Evolutionary conservation across 768 basidiomycete genomes (phyloP), one percentile per base, ranked within the genome.

Genomic region (Trametes sanguinea): DNA sequence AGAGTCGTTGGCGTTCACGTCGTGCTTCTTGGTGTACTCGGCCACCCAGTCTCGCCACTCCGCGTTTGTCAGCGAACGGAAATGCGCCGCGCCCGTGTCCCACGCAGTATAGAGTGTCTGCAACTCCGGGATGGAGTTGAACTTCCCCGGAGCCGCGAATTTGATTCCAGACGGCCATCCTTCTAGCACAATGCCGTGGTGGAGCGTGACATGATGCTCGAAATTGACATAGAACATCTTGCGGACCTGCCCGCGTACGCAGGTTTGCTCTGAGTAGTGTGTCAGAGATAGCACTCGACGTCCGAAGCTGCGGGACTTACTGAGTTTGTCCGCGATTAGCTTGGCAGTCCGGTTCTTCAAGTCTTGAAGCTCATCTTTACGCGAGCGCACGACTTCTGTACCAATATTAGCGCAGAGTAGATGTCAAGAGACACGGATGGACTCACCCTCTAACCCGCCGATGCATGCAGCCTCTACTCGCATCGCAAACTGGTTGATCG

Each of bases 161-260:
- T 45, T 45, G 14, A 54, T 45, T 6, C 37, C 14, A 17, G 68
- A 65, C 5, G 69, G 70, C 70, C 70, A 71, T 52, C 53, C 55
- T 32, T 68, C 62, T 43, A 65, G 11, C 39, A 67, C 57, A 27
- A 71, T 54, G 43, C 64, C 54, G 43, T 65, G 51, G 50, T 37
- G 6, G 7, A 29, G 16, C 8, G 70, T 71, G 55, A 71, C 65
- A 30, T 62, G 56, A 2, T 52, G 32, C 14, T 66, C 66, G 55
- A 70, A 70, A 37, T 66, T 65, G 17, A 37, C 17, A 45, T 71
- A 70, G 40, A 17, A 46, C 70, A 71, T 71, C 1, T 50, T 29
- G 54, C 30, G 6, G 46, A 57, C 22, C 33, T 37, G 17, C 32
- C 32, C 54, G 27, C 54, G 5, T 5, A 16, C 45, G 17, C 53